Base-by-base conservation (phyloP, 2,329 filamentous ascomycete genomes). In the Daldinia sp. region DNA sequence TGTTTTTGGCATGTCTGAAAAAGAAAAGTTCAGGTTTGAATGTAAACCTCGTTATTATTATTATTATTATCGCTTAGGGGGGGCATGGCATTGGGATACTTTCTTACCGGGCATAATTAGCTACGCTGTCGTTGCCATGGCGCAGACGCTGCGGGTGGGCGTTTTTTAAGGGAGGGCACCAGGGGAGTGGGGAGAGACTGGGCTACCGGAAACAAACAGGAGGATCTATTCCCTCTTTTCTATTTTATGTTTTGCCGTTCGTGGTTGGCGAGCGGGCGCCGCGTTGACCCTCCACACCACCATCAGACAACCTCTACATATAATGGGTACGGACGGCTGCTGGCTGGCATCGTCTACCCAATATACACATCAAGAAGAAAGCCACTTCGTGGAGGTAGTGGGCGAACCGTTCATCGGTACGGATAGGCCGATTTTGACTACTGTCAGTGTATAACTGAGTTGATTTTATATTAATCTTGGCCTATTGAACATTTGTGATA, bases 211-310 rank as follows among this genome's bases (percentile, higher is more conserved):
- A 32, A 43, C 39, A 34, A 32, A 32, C 5, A 29, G 48, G 51
- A 43, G 51, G 51, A 45, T 29, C 35, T 43, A 51, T 57, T 52
- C 50, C 53, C 53, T 63, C 54, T 41, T 50, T 59, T 48, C 59
- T 56, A n/a, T 59, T 58, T 29, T 9, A 7, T 49, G 19, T 57
- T 43, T 52, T 6, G 15, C 19, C 21, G 30, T 32, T 25, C n/a
- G 17, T 27, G 21, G 13, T 21, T 34, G 21, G 21, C 13, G 39
- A 45, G 11, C 39, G 1, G 39, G 39, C 21, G 21, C 21, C 13
- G 11, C 15, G 13, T 45, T n/a, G 39, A 27, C 32, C 19, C 11
- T 17, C 17, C 17, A 17, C 9, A 29, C 10, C 47, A 50, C 47
- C 2, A 32, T 25, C 19, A 35, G 8, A 23, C 11, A 50, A 32